phyloP scores from a whole-genome alignment of 805 yeast species.

The Pichia californica region DNA sequence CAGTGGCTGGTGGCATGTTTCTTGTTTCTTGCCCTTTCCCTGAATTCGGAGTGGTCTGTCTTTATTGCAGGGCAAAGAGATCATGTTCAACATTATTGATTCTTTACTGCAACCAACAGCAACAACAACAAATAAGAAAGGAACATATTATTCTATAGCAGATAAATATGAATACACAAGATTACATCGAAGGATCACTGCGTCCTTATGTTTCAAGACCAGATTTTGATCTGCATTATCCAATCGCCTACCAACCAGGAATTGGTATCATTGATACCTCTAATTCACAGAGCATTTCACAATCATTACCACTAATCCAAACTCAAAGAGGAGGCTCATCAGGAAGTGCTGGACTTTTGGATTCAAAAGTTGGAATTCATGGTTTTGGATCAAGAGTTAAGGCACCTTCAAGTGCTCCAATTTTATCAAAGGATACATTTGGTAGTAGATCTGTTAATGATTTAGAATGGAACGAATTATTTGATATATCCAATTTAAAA shows the following conservation, averaged over 20 bases:
- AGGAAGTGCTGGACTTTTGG: neutral
- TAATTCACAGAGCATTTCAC: slow-evolving; percentile 29
- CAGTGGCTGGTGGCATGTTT: too few relatives aligned
- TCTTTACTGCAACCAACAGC: too few relatives aligned
- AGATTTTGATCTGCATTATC: slow-evolving; percentile 31
- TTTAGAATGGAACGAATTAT: slow-evolving; percentile 59
- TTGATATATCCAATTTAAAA: slow-evolving; percentile 51
- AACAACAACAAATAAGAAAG: too few relatives aligned
- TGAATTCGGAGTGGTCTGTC: too few relatives aligned
- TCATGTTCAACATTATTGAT: too few relatives aligned
- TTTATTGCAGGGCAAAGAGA: too few relatives aligned
- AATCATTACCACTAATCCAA: slow-evolving; percentile 25
- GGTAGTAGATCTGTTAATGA: slow-evolving; percentile 28
- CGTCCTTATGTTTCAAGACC: slow-evolving; percentile 29
- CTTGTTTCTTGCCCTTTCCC: too few relatives aligned
- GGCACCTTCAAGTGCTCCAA: slow-evolving; percentile 34
- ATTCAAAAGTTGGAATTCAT: slow-evolving; percentile 8
- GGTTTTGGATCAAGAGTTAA: slow-evolving; percentile 17
- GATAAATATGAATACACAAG: slow-evolving; percentile 19
- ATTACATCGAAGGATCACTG: slow-evolving; percentile 20
- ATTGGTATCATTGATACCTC: slow-evolving; percentile 31
- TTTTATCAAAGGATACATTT: slow-evolving; percentile 1
- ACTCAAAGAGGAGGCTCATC: slow-evolving; percentile 9
- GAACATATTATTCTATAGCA: too few relatives aligned
- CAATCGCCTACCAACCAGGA: slow-evolving; percentile 28